These are phyloP conservation scores for Nymphaea colorata DNA, from an alignment of 164 flowering plant species.

Conservation along the genomic window DNA sequence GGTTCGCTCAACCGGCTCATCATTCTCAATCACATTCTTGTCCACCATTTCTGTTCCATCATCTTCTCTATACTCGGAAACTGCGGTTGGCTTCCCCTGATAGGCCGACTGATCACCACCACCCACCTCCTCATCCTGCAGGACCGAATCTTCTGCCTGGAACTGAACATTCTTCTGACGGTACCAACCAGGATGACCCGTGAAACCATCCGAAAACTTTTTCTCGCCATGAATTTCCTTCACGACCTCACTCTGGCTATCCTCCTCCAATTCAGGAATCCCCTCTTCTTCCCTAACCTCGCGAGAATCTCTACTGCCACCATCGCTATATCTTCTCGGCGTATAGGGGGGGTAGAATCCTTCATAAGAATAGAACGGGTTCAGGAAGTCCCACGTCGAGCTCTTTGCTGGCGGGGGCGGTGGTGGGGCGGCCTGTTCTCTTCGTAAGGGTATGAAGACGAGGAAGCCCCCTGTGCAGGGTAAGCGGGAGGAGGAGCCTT, in stretches of 20 bases:
- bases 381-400: conserved; percentile 84
- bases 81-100: conserved; percentile 6
- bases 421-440: not conserved
- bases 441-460: not conserved
- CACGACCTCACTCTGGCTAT: conserved; percentile 52
- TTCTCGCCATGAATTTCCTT: conserved; percentile 65
- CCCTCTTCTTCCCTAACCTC: conserved; percentile 95
- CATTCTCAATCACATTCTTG: conserved; percentile 48
- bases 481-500: conserved; percentile 51
- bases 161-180: not conserved
- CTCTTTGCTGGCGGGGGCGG: conserved; percentile 62
- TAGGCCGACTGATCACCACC: not conserved
- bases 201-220: conserved; percentile 28
- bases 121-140: conserved; percentile 9
- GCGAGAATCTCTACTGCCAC: conserved; percentile 48
- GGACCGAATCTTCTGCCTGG: conserved; percentile 4
- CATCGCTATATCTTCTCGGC: conserved; percentile 12
- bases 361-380: conserved; percentile 40
- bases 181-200: not conserved
- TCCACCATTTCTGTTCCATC: conserved; percentile 53
- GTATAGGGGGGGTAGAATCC: conserved; percentile 39
- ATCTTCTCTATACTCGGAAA: conserved; percentile 15
- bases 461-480: not conserved
- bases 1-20: conserved; percentile 24
- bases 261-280: conserved; percentile 94